Percentiles rank a stretch among this genome's conserved stretches.
These are phyloP conservation scores for Cocos nucifera DNA, from an alignment of 176 grass and related monocot genomes.

Conservation along the genomic window DNA sequence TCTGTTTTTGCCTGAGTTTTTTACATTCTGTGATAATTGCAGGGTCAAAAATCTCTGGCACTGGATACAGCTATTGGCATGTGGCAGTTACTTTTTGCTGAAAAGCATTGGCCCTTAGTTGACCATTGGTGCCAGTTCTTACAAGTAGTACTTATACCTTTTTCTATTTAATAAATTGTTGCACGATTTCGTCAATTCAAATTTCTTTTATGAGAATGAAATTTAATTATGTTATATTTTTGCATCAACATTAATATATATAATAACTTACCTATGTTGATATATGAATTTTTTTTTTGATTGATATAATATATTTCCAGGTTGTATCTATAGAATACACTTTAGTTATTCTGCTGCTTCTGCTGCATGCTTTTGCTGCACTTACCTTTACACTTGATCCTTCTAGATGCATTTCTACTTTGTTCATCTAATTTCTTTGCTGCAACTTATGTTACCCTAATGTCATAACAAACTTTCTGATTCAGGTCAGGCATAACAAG, in stretches of 20 bases:
- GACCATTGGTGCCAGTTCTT: conserved; percentile 95
- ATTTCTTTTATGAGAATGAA: no score
- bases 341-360: no score
- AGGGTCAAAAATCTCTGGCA: conserved; percentile 97
- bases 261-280: no score
- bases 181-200: background rate
- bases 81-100: conserved; percentile 91
- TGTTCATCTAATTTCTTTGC: background rate
- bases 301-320: background rate
- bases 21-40: conserved; percentile 6
- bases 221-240: no score
- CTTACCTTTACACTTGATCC: background rate
- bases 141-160: conserved; percentile 38
- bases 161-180: conserved; percentile 14
- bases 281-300: no score
- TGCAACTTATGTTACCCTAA: background rate
- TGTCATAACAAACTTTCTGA: background rate
- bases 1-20: no score
- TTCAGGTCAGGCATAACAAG: conserved; percentile 91
- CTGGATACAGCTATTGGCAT: conserved; percentile 96
- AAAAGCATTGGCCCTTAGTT: conserved; percentile 82
- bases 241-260: no score
- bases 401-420: background rate
- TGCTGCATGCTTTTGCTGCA: background rate
- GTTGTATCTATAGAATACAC: no score